Percentiles rank a stretch among this genome's conserved stretches.
Evolutionary conservation across 2,329 filamentous ascomycete species (phyloP).

Genomic region (Epichloe gansuensis): DNA sequence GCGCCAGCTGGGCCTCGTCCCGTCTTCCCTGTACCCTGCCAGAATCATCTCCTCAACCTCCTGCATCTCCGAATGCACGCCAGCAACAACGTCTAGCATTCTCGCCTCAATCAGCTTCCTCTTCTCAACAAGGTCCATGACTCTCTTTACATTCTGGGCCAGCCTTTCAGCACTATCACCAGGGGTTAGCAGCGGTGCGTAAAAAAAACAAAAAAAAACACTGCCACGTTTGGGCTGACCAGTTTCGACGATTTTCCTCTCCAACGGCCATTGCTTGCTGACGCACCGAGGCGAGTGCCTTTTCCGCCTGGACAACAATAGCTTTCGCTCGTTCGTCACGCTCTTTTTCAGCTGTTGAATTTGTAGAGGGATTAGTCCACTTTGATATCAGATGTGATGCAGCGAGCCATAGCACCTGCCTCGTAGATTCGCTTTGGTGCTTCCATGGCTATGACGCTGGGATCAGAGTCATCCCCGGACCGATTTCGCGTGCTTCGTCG

Average conservation of each 20-base stretch:
- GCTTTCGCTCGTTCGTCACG: conserved; percentile 16
- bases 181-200: neutral
- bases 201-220: neutral
- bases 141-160: conserved; percentile 8
- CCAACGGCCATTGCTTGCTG: conserved; percentile 11
- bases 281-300: conserved; percentile 15
- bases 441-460: conserved; percentile 12
- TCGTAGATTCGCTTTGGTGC: conserved; percentile 17
- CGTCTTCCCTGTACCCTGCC: conserved; percentile 17
- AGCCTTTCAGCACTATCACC: conserved; percentile 9
- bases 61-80: conserved; percentile 9
- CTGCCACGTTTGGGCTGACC: conserved; percentile 8
- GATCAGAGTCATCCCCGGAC: conserved; percentile 12
- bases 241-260: conserved; percentile 13
- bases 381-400: neutral
- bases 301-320: conserved; percentile 13
- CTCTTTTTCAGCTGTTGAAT: conserved; percentile 17
- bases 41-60: conserved; percentile 20
- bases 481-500: conserved; percentile 8
- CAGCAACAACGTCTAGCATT: conserved; percentile 15
- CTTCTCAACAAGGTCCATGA: conserved; percentile 14
- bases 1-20: conserved; percentile 10
- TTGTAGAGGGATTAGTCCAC: neutral
- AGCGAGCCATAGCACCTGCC: conserved; percentile 8
- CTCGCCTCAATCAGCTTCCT: conserved; percentile 15